Evolutionary conservation across 805 yeast genomes (phyloP).

Genomic region (Tetrapisispora nanseiensis): DNA sequence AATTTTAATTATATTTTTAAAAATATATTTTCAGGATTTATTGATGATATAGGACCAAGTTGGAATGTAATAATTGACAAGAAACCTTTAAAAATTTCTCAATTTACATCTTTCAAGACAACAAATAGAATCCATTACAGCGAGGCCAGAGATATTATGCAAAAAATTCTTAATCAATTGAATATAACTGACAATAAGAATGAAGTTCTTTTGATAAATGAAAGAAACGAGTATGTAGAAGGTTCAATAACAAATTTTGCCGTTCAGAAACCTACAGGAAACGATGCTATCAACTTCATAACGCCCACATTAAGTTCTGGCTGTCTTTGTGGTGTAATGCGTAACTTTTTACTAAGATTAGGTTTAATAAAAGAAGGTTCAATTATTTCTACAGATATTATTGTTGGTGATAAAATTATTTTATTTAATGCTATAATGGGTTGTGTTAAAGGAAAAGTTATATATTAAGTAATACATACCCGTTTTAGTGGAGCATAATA

Average conservation of each 20-base stretch:
- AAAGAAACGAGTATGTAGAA: conserved; percentile 58
- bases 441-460: conserved; percentile 49
- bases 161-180: conserved; percentile 18
- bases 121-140: conserved; percentile 58
- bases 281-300: conserved; percentile 40
- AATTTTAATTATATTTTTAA: conserved; percentile 19
- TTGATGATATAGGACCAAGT: conserved; percentile 16
- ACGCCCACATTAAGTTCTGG: conserved; percentile 78
- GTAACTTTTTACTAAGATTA: conserved; percentile 52
- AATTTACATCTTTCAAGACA: conserved; percentile 83
- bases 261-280: conserved; percentile 20
- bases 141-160: conserved; percentile 44
- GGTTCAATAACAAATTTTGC: conserved; percentile 82
- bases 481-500: neutral
- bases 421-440: conserved; percentile 82
- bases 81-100: conserved; percentile 44
- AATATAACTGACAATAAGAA: conserved; percentile 26
- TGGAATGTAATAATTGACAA: conserved; percentile 61
- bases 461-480: conserved; percentile 4
- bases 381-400: conserved; percentile 34
- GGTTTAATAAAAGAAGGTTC: conserved; percentile 46
- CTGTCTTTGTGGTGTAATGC: conserved; percentile 74
- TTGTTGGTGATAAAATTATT: conserved; percentile 58
- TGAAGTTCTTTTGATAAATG: conserved; percentile 62
- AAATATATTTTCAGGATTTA: conserved; percentile 20